Base-by-base conservation (phyloP, 345 rosid genomes). In the Acer saccharum region DNA sequence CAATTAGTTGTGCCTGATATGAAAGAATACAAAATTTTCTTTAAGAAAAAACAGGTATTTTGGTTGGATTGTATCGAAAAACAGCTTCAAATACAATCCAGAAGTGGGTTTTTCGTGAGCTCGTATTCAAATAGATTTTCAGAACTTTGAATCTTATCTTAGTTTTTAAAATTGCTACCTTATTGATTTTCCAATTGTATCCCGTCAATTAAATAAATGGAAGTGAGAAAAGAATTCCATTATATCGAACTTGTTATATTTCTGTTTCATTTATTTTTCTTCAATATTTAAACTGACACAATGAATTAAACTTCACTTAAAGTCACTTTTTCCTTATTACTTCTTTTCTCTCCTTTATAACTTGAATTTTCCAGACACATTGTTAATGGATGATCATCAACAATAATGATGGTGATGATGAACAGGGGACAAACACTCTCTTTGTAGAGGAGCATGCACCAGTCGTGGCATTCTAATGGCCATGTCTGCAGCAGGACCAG, bases 381-480 rank as follows among this genome's bases (percentile, higher is more conserved):
- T 32, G 75, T 74, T 61, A 65, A 52, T 39, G 79, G 80, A 50
- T 61, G 46, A 58, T 78, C 77, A 44, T 62, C 27, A 25, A 48
- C 39, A 21, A 67, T 78, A 35, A 72, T 77, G 52, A 44, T 39
- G 64, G 12, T 71, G 48, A 10, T 67, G n/a, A 70, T 73, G 63
- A 21, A 6, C 83, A 90, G 97, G 89, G 46, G 95, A 88, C 29
- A 90, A 74, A 72, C 77, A 82, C 54, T 80, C 83, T 46, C 74
- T 84, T 79, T 88, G 83, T 46, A 83, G 81, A 79, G 93, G 89
- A 71, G 79, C 90, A 83, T 90, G 85, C 73, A 41, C 71, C 75
- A 84, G 72, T 82, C 93, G 88, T 29, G 82, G 89, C 48, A 14
- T 77, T 80, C 87, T 88, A 80, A 88, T 88, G 88, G 82, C 88